phyloP scores from a whole-genome alignment of 164 flowering plant species.

The Nymphaea thermarum region DNA sequence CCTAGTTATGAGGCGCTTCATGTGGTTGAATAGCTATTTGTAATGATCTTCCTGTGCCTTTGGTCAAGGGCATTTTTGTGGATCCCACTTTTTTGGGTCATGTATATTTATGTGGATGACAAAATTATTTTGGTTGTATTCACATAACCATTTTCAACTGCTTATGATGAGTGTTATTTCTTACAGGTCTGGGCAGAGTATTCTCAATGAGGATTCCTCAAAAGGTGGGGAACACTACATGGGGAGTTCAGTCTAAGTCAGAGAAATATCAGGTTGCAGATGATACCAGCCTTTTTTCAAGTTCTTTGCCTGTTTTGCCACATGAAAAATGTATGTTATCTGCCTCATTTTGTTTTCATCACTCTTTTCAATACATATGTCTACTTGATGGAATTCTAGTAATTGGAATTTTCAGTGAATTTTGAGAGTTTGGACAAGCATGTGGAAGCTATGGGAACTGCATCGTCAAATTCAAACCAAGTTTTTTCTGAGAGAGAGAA shows the following conservation, averaged over 20 bases:
- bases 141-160: constrained; percentile 7
- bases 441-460: constrained; percentile 35
- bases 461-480: constrained; percentile 26
- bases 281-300: constrained; percentile 76
- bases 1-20: background rate
- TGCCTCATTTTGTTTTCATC: background rate
- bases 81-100: too few relatives aligned
- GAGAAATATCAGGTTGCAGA: constrained; percentile 38
- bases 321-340: constrained; percentile 61
- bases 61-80: too few relatives aligned
- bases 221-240: constrained; percentile 27
- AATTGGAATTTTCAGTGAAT: constrained; percentile 38
- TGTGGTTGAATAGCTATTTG: constrained; percentile 23
- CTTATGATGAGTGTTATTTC: background rate
- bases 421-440: constrained; percentile 21
- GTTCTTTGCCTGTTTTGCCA: constrained; percentile 84
- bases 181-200: background rate
- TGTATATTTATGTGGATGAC: too few relatives aligned
- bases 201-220: constrained; percentile 7
- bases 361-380: background rate
- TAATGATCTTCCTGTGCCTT: too few relatives aligned
- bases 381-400: background rate
- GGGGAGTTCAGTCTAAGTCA: constrained; percentile 32
- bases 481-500: constrained; percentile 24
- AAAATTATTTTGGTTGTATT: constrained; percentile 1